phyloP scores from a whole-genome alignment of 2,329 filamentous ascomycete species.

The Pseudogymnoascus verrucosus region DNA sequence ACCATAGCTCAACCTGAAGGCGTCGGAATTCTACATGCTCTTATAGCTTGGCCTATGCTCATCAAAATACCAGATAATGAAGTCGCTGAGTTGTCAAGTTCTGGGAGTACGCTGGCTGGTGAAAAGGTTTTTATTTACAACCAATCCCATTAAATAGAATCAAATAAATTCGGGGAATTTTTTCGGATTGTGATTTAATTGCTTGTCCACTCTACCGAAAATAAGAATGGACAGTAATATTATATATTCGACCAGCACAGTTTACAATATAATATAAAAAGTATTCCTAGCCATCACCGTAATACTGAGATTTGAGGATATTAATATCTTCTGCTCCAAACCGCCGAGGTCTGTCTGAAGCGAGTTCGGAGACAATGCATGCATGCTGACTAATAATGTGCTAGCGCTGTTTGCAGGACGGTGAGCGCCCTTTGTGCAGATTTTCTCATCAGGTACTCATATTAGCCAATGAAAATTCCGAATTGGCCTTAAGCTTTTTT shows the following conservation, averaged over 20 bases:
- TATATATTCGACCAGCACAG: not conserved
- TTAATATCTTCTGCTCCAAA: not conserved
- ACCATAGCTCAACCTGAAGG: not conserved
- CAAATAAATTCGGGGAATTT: not conserved
- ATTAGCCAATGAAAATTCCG: not conserved
- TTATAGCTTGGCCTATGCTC: not conserved
- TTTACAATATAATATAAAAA: not conserved
- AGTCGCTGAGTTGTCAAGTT: not conserved
- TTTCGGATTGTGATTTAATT: not conserved
- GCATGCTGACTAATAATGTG: not conserved
- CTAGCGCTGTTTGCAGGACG: not conserved
- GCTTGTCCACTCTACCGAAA: not conserved
- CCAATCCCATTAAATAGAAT: not conserved
- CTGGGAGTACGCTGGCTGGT: no score
- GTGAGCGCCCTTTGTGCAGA: conserved; percentile 5
- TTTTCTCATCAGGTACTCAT: conserved; percentile 6
- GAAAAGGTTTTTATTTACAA: not conserved
- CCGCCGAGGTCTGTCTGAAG: not conserved
- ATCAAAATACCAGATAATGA: not conserved
- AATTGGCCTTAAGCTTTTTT: conserved; percentile 8
- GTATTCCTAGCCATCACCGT: not conserved
- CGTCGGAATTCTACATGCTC: not conserved
- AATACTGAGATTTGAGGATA: not conserved
- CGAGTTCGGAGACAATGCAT: not conserved
- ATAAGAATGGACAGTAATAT: not conserved